A percentile compares a stretch with the other conserved stretches of the same genome.
Evolutionary conservation across 75 land plant species (phyloP).

Genomic region (Pinus albicaulis): DNA sequence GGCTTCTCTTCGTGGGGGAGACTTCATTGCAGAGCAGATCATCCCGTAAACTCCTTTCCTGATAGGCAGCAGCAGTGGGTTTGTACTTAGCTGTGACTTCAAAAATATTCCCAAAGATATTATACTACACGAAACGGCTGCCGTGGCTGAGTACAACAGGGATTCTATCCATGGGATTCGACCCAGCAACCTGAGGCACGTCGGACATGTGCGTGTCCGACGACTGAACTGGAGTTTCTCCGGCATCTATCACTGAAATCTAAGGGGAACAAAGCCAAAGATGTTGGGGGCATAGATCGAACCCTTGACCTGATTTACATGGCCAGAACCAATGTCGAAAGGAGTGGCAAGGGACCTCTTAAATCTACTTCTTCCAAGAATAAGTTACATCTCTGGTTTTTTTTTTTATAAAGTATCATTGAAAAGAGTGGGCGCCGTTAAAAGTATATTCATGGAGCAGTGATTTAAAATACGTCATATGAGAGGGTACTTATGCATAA

Average conservation of each 20-base stretch:
- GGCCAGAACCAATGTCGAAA: too few species aligned
- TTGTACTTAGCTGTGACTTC: slow-evolving; percentile 88
- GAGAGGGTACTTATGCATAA: too few species aligned
- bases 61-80: slow-evolving; percentile 84
- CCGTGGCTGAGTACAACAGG: slow-evolving; percentile 56
- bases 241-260: neutral
- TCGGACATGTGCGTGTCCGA: slow-evolving; percentile 48
- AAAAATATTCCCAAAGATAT: slow-evolving; percentile 78
- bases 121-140: slow-evolving; percentile 70
- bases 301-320: slow-evolving; percentile 6
- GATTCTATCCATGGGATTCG: slow-evolving; percentile 22
- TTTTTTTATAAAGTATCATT: too few species aligned
- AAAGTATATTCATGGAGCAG: too few species aligned
- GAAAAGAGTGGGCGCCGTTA: too few species aligned
- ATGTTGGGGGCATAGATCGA: neutral
- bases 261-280: neutral
- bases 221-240: slow-evolving; percentile 15
- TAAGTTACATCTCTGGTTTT: too few species aligned
- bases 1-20: too few species aligned
- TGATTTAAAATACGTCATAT: too few species aligned
- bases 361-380: too few species aligned
- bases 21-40: slow-evolving; percentile 38
- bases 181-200: slow-evolving; percentile 5
- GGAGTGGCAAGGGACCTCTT: too few species aligned
- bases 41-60: slow-evolving; percentile 95